phyloP scores from a whole-genome alignment of 192 early-diverging fungal species.

The Backusella macrospora region DNA sequence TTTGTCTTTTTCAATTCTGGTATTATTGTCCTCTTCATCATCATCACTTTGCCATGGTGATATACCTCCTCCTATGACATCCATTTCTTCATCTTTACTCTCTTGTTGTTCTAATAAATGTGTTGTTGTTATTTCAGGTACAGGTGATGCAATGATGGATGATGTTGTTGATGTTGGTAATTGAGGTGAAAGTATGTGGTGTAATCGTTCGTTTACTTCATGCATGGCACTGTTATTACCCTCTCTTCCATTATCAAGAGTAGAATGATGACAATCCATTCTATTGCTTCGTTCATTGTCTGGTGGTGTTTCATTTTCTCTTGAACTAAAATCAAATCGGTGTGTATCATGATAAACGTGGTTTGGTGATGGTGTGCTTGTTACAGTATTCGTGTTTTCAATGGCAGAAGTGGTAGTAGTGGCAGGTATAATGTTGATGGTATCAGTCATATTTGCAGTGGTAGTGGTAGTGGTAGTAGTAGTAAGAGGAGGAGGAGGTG shows the following conservation, averaged over 20 bases:
- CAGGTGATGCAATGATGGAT: no score
- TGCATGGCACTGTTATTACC: no score
- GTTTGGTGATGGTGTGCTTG: background rate
- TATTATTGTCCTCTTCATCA: background rate
- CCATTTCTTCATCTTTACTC: constrained; percentile 14
- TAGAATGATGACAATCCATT: no score
- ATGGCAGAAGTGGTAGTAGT: no score
- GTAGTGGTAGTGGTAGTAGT: background rate
- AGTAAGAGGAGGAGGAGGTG: background rate
- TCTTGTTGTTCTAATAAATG: background rate
- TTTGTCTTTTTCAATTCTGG: background rate
- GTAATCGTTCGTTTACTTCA: no score
- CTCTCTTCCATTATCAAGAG: no score
- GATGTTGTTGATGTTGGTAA: no score
- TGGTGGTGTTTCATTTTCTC: background rate
- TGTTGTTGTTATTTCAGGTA: no score
- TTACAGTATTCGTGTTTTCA: background rate
- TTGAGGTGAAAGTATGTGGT: no score
- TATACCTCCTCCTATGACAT: constrained; percentile 3
- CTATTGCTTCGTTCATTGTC: background rate
- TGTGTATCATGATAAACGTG: background rate
- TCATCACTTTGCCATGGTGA: background rate
- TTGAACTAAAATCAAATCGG: background rate
- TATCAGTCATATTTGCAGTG: background rate
- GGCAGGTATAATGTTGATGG: background rate